A percentile compares a stretch with the other conserved stretches of the same genome.
Evolutionary conservation across 371 early-diverging fungal genomes (phyloP).

Genomic region (Mucor indicus): DNA sequence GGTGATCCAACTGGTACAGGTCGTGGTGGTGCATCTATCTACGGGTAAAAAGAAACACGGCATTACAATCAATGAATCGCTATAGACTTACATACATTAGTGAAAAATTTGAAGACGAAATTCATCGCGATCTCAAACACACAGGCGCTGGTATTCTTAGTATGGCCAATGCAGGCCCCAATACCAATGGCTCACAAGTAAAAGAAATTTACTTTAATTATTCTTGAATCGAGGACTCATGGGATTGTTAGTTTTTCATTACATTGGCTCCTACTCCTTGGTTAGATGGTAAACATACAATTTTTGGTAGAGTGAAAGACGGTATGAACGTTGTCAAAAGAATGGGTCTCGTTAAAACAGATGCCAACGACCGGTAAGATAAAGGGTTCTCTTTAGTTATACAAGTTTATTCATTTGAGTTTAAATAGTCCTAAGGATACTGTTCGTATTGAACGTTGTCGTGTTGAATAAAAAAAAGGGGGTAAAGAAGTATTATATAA

Average conservation of each 20-base stretch:
- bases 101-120: conserved; percentile 74
- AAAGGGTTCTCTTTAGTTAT: not conserved
- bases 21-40: conserved; percentile 67
- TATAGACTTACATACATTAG: not conserved
- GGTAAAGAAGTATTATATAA: no score
- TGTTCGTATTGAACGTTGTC: conserved; percentile 35
- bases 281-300: conserved; percentile 81
- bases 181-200: conserved; percentile 83
- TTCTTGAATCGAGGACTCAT: no score
- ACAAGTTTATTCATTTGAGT: not conserved
- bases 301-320: conserved; percentile 66
- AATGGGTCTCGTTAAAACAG: conserved; percentile 70
- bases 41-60: conserved; percentile 48
- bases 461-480: conserved; percentile 34
- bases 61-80: not conserved
- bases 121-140: conserved; percentile 68
- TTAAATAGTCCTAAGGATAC: conserved; percentile 34
- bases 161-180: conserved; percentile 87
- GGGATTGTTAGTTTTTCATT: conserved; percentile 60
- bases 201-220: not conserved
- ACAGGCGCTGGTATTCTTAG: conserved; percentile 75
- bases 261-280: conserved; percentile 68
- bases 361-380: conserved; percentile 43
- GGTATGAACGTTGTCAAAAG: conserved; percentile 70
- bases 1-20: conserved; percentile 61